Base-by-base conservation (phyloP, 2,329 filamentous ascomycete species). In the Penicillium capsulatum region DNA sequence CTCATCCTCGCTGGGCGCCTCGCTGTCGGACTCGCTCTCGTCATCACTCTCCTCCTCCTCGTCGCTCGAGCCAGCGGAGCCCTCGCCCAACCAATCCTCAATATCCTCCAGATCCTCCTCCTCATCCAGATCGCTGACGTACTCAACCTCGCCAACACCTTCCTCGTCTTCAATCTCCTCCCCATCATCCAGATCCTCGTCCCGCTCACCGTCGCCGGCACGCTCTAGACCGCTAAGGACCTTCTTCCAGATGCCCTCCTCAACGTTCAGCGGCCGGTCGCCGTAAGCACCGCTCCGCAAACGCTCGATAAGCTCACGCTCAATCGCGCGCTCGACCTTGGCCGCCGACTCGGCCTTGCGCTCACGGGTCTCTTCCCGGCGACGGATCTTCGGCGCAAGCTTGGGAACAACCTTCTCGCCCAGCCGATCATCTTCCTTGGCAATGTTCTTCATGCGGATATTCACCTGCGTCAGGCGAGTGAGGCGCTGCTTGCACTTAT, bases 401-500 rank as follows among this genome's bases (percentile, higher is more conserved):
- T 88, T 89, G 22, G 88, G 84, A 16, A 97, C 90, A 31, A 94
- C 70, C 58, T 79, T 84, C 75, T 97, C 92, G 28, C 90, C 92
- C 22, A 97, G 71, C 27, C 89, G 76, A 59, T 90, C 89, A 44
- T 96, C 88, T 71, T 96, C 91, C 59, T 84, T 88, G 19, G 86
- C 87, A 47, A 97, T 74, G 61, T 83, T 81, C 58, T 85, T 80
- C 64, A 76, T 79, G 34, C 79, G 70, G 50, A 95, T 92, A 41
- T 84, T 83, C 33, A 98, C 91, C 72, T 97, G 92, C 36, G 88
- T 94, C 58, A 98, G 65, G 34, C 92, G 76, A 7, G 92, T 97
- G 31, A 97, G 78, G 44, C 92, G 82, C 71, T 97, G 92, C 74
- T 98, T 98, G 75, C 88, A 92, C 70, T 94, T 95, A 72, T 95